Percentiles rank a stretch among this genome's conserved stretches.
These are phyloP conservation scores for Taphrina flavorubra DNA, from an alignment of 1,139 yeast genomes.

Conservation along the genomic window DNA sequence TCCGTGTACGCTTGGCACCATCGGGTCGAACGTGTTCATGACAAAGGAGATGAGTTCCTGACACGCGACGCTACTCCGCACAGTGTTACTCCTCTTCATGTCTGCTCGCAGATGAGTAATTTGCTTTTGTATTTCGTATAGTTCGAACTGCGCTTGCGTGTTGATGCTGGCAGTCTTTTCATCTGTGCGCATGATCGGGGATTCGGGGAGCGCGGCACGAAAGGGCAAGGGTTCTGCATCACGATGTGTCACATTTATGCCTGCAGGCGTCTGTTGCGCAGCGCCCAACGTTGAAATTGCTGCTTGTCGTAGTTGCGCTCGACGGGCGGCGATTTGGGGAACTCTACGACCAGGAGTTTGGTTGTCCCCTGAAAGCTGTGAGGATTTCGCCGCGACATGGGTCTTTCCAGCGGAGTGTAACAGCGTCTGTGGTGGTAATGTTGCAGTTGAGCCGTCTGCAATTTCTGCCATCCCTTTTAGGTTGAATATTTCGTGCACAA, in stretches of 20 bases:
- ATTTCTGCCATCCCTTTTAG: too few relatives aligned
- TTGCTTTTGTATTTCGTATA: not conserved
- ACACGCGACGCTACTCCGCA: constrained; percentile 26
- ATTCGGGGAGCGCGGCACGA: not conserved
- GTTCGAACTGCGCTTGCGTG: constrained; percentile 2
- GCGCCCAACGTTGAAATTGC: not conserved
- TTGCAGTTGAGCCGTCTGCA: too few relatives aligned
- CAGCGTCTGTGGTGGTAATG: too few relatives aligned
- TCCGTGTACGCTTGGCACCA: constrained; percentile 34
- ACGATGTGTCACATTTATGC: not conserved
- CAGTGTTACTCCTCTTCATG: not conserved
- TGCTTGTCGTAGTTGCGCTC: constrained; percentile 1
- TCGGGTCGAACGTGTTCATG: constrained; percentile 21
- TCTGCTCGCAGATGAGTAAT: constrained; percentile 2
- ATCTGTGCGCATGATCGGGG: too few relatives aligned
- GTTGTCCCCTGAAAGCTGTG: too few relatives aligned
- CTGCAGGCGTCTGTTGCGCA: not conserved
- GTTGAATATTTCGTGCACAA: not conserved
- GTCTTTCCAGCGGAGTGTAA: too few relatives aligned
- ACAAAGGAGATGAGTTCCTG: constrained; percentile 18
- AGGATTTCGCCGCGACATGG: too few relatives aligned
- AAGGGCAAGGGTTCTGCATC: not conserved
- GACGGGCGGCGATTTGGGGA: constrained; percentile 9
- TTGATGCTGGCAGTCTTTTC: not conserved
- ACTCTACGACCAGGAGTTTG: not conserved